Percentiles rank a stretch among this genome's conserved stretches.
These are phyloP conservation scores for Exophiala xenobiotica DNA, from an alignment of 2,329 filamentous ascomycete genomes.

Conservation along the genomic window DNA sequence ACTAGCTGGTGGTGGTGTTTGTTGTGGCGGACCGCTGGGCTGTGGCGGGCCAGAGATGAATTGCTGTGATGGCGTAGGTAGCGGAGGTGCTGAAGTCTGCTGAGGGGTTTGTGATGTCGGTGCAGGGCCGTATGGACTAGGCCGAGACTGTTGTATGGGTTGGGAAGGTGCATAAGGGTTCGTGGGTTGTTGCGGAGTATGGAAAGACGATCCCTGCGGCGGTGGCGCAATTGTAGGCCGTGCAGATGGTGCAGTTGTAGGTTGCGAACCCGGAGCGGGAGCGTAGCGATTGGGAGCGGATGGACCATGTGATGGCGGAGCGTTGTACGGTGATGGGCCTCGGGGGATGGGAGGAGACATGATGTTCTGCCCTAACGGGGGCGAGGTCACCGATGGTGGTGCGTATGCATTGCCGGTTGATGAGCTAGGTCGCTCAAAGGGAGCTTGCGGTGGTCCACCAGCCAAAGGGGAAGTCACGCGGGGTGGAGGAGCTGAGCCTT, in stretches of 20 bases:
- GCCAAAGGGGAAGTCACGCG: conserved; percentile 70
- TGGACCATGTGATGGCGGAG: conserved; percentile 64
- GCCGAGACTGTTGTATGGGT: conserved; percentile 38
- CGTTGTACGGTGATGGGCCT: conserved; percentile 82
- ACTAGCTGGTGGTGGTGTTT: conserved; percentile 48
- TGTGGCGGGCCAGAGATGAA: conserved; percentile 51
- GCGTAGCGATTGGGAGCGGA: conserved; percentile 76
- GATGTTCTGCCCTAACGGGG: conserved; percentile 41
- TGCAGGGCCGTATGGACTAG: conserved; percentile 46
- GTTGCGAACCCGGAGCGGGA: conserved; percentile 61
- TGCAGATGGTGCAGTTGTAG: conserved; percentile 41
- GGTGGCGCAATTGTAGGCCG: conserved; percentile 53
- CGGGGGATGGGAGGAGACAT: conserved; percentile 64
- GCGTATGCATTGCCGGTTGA: conserved; percentile 64
- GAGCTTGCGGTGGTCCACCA: conserved; percentile 52
- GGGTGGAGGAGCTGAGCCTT: conserved; percentile 66
- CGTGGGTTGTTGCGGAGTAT: conserved; percentile 43
- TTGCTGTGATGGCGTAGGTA: conserved; percentile 45
- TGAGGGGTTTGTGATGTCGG: conserved; percentile 46
- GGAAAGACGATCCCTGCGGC: conserved; percentile 37
- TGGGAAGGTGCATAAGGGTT: conserved; percentile 61
- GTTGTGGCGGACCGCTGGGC: conserved; percentile 48
- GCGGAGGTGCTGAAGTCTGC: conserved; percentile 38
- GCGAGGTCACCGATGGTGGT: conserved; percentile 52
- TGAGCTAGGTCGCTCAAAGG: conserved; percentile 54